Base-by-base conservation (phyloP, 495 filamentous ascomycete species). In the Hypoxylon lenormandii region DNA sequence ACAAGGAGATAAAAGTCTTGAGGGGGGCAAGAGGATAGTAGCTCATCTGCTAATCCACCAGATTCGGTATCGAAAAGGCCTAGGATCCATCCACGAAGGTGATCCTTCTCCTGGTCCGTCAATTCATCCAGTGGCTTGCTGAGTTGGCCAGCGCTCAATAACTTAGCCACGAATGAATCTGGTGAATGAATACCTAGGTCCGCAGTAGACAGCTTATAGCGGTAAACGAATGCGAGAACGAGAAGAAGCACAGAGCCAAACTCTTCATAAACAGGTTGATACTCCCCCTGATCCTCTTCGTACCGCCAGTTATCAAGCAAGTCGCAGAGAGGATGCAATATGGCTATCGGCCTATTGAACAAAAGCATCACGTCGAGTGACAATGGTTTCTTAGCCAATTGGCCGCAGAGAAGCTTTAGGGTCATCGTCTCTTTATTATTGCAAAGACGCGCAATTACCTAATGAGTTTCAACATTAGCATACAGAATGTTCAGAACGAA, bases 191-290 rank as follows among this genome's bases (percentile, higher is more conserved):
- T 56, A 84, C 87, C 92, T 15, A 97, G 79, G 48, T 97, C 93
- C 16, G 85, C 77, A 0, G 83, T 77, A 0, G 83, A 86, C 18
- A 98, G 79, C 38, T 88, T 85, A 72, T 96, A 97, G 13, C 96
- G 93, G 70, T 95, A 87, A 56, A 91, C 88, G 68, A 96, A 91
- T 0, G 90, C 90, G 16, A 97, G 79, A 0, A 97, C 84, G 1
- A 98, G 81, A 2, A 98, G 84, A 5, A 98, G 80, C 13, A 97
- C 90, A 42, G 91, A 91, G 0, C 93, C 92, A 62, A 98, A 98
- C 64, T 98, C 96, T 66, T 98, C 94, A 72, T 98, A 98, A 1
- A 97, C 91, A 0, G 94, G 95, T 74, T 97, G 94, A 70, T 95
- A 95, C 74, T 98, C 95, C 36, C 89, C 89, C 82, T 96, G 92